Base-by-base conservation (phyloP, 257 asterid species). In the Haberlea rhodopensis region DNA sequence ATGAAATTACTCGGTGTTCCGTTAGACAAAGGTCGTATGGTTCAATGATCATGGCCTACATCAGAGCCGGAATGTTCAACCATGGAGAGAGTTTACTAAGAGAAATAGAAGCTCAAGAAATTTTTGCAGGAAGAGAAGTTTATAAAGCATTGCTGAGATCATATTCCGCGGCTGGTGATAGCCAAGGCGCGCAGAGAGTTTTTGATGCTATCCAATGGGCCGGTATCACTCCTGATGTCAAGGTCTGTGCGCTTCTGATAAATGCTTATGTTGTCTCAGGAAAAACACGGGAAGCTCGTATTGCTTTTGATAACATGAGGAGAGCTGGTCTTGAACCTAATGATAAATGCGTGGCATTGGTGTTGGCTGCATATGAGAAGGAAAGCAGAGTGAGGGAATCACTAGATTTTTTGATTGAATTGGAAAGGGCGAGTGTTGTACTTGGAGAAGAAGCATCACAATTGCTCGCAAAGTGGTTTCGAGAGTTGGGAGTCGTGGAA, bases 121-220 rank as follows among this genome's bases (percentile, higher is more conserved):
- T n/a, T n/a, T n/a, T n/a, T n/a, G n/a, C n/a, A n/a, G n/a, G n/a
- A n/a, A n/a, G n/a, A n/a, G n/a, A n/a, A n/a, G n/a, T n/a, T n/a
- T n/a, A n/a, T n/a, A n/a, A n/a, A n/a, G n/a, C n/a, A 63, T 59
- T 85, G 67, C 72, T 91, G 51, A 76, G 96, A 79, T 80, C 88
- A 4, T 89, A 87, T 74, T 91, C 98, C 1, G 84, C 84, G 95
- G 43, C 21, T 5, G 95, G 98, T 4, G 87, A 89, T 62, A 70
- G 82, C 70, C 28, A 34, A 69, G 95, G 95, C 60, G 92, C 98
- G 34, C 94, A 91, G 66, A 78, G 95, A 75, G 76, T 83, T 53
- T 91, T 91, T n/a, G 75, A 89, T 57, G 82, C 90, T 9, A 84
- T 79, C 40, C 98, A 91, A 69, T 61, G 89, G 65, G 97, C 88